Conservation (phyloP, 2,329 filamentous ascomycete species). For the Ophiosphaerella herpotricha region DNA sequence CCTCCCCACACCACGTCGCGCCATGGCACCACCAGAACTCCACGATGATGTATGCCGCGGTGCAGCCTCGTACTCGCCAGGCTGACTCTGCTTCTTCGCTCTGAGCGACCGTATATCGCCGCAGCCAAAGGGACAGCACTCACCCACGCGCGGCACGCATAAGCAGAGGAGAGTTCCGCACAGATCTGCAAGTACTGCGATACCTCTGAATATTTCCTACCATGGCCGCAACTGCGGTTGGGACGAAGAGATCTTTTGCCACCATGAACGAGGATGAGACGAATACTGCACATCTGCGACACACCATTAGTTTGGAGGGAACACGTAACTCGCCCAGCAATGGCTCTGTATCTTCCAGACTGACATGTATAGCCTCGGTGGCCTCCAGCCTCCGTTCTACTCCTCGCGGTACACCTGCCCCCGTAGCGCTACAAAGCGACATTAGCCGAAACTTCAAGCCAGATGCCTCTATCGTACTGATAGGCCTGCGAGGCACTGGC, state of each 20-base stretch:
- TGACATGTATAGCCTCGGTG: conserved; percentile 21
- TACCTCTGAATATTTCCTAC: not conserved
- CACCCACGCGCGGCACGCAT: not conserved
- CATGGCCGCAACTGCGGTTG: conserved; percentile 36
- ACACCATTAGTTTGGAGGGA: conserved; percentile 8
- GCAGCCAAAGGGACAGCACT: not conserved
- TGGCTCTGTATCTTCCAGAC: not conserved
- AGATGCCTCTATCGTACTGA: conserved; percentile 72
- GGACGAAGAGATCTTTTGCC: conserved; percentile 35
- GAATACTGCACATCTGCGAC: conserved; percentile 6
- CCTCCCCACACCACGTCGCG: conserved; percentile 1
- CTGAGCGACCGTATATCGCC: not conserved
- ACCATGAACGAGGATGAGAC: conserved; percentile 25
- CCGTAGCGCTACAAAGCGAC: conserved; percentile 17
- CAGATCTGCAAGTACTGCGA: too few species aligned
- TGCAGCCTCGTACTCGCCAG: conserved; percentile 2
- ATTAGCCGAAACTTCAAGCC: conserved; percentile 54
- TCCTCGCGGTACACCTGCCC: conserved; percentile 32
- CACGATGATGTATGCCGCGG: not conserved
- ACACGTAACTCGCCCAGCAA: conserved; percentile 10
- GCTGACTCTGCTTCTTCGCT: not conserved
- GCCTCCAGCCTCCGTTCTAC: conserved; percentile 35
- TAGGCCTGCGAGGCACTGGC: conserved; percentile 74
- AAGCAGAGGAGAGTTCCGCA: too few species aligned
- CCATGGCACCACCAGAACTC: conserved; percentile 12